Base-by-base conservation (phyloP, 208 protist species). In the Trypanosoma platydactyli region DNA sequence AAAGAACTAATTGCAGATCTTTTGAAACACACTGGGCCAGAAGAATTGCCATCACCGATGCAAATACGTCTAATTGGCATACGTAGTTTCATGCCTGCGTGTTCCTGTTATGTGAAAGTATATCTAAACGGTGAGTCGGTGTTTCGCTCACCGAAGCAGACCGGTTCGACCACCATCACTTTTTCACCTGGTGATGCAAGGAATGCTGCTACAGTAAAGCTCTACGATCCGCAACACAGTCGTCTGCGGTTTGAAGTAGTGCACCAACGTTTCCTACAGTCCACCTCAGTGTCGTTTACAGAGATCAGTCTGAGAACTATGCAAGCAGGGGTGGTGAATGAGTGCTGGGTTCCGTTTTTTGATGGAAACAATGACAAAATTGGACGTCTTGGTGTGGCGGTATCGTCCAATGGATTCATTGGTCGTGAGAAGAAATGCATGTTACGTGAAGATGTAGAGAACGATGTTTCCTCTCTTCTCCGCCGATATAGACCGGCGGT, bases 71-170 rank as follows among this genome's bases (percentile, higher is more conserved):
- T 84, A 15, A 42, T 80, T 25, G 73, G 59, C 3, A 20, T 80
- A 20, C 57, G 62, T 30, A 29, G 55, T 11, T 54, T 76, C 40
- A 5, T 30, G 35, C 51, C 52, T 1, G 16, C 54, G 6, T 54
- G 42, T 29, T 24, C 24, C 15, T 61, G 48, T 42, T 77, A 81
- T 60, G 54, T 81, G 38, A 81, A 77, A 25, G 64, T 55, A 29
- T 77, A 81, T 51, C 11, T 73, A 16, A 63, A 73, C 44, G 60
- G 58, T 16, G 25, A 49, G 24, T 1, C 57, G 3, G 25, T 81
- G 9, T 27, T 81, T 5, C 65, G 70, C 16, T 72, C 70, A 25
- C 38, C 56, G 9, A n/a, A 64, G 40, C 41, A 63, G 18, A 9
- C 35, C 27, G 48, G 50, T 25, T 20, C 52, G 3, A 49, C 0